These are phyloP conservation scores for Amanita pallidorosea DNA, from an alignment of 768 basidiomycete genomes.

Conservation along the genomic window DNA sequence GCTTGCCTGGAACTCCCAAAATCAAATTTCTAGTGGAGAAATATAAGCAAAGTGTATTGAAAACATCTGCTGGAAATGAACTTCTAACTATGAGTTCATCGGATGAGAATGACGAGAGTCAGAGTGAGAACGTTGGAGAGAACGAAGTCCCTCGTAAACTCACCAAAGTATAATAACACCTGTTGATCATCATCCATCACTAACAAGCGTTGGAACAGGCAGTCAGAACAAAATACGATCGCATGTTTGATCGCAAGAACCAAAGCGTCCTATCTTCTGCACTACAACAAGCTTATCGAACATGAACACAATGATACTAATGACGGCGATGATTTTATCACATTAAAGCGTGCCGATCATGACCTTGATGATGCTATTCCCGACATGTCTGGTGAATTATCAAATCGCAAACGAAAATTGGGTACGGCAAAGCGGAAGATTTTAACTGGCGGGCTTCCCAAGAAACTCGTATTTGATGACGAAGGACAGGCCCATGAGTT, in stretches of 20 bases:
- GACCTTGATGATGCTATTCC: constrained; percentile 30
- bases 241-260: constrained; percentile 96
- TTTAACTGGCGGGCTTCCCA: constrained; percentile 47
- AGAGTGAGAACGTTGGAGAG: constrained; percentile 14
- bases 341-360: constrained; percentile 87
- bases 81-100: constrained; percentile 6
- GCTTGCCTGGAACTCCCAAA: constrained; percentile 90
- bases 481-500: constrained; percentile 71
- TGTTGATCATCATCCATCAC: not conserved
- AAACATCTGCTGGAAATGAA: constrained; percentile 19
- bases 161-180: constrained; percentile 26
- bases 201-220: constrained; percentile 19
- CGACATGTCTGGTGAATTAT: constrained; percentile 19
- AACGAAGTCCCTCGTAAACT: constrained; percentile 19
- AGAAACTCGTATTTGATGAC: constrained; percentile 86
- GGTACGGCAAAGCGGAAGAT: constrained; percentile 65
- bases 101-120: constrained; percentile 13
- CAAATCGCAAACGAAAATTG: constrained; percentile 78
- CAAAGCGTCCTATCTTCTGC: constrained; percentile 84
- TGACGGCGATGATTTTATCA: constrained; percentile 80
- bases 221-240: constrained; percentile 89
- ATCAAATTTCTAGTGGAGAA: constrained; percentile 80
- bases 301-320: constrained; percentile 31
- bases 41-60: constrained; percentile 64
- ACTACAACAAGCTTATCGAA: constrained; percentile 83